Conservation (phyloP, 2,329 filamentous ascomycete species). For the Ambrosiella xylebori region DNA sequence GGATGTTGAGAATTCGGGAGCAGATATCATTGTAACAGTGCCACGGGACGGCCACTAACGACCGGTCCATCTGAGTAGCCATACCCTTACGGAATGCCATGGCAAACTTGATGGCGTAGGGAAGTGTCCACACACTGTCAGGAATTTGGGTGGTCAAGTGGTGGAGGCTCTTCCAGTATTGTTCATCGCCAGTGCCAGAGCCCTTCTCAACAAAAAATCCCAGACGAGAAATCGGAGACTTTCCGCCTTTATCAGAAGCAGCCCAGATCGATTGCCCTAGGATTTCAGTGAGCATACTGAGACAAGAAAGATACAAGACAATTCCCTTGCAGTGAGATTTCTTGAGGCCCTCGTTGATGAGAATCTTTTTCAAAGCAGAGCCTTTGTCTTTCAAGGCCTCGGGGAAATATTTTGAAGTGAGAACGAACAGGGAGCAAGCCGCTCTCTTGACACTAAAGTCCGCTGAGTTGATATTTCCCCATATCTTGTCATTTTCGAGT, state of each 20-base stretch:
- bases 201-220: constrained; percentile 63
- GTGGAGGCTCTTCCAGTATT: constrained; percentile 56
- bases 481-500: constrained; percentile 48
- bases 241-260: constrained; percentile 26
- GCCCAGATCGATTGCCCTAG: constrained; percentile 54
- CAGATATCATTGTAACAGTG: constrained; percentile 52
- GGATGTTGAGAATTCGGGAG: constrained; percentile 32
- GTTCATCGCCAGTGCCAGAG: constrained; percentile 56
- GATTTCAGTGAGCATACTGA: constrained; percentile 30
- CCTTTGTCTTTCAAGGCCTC: constrained; percentile 32
- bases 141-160: constrained; percentile 46
- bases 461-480: constrained; percentile 48
- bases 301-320: neutral
- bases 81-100: constrained; percentile 55
- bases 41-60: constrained; percentile 55
- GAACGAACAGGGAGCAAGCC: constrained; percentile 32
- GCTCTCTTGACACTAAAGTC: constrained; percentile 35
- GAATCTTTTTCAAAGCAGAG: constrained; percentile 33
- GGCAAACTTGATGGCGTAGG: constrained; percentile 44
- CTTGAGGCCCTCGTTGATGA: constrained; percentile 59
- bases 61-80: constrained; percentile 55
- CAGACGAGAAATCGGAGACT: constrained; percentile 38
- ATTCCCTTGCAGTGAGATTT: constrained; percentile 53
- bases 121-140: constrained; percentile 23
- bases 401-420: constrained; percentile 30